Conservation (phyloP, 805 yeast genomes). For the Spencermartinsiella europaea region DNA sequence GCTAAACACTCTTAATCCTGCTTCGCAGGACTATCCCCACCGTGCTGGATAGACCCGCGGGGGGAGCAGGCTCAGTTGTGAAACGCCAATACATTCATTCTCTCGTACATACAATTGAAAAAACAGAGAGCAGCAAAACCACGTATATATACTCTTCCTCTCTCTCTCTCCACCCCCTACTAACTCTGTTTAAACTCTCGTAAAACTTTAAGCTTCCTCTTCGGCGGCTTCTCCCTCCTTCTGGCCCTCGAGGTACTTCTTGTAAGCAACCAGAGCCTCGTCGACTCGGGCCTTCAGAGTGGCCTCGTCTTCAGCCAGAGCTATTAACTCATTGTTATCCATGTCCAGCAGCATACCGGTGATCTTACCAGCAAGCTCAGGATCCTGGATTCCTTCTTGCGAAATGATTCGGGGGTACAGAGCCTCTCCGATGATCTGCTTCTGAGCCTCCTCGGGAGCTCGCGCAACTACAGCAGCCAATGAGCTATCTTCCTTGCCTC, state of each 20-base stretch:
- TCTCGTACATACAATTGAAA: not conserved
- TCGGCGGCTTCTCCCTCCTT: conserved; percentile 29
- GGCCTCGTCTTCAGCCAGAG: conserved; percentile 83
- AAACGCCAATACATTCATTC: not conserved
- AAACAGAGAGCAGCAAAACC: not conserved
- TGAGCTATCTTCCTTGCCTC: conserved; percentile 15
- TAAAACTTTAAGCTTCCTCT: not conserved
- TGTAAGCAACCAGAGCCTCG: conserved; percentile 93
- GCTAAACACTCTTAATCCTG: too few relatives aligned
- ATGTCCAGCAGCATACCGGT: conserved; percentile 97
- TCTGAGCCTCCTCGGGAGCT: conserved; percentile 82
- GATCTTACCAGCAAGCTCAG: conserved; percentile 95
- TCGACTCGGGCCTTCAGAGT: conserved; percentile 85
- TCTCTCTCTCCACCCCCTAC: too few relatives aligned
- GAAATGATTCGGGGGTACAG: conserved; percentile 88
- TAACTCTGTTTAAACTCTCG: too few relatives aligned
- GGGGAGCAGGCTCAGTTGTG: too few relatives aligned
- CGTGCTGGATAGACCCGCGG: too few relatives aligned
- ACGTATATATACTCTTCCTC: too few relatives aligned
- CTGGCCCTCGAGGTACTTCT: conserved; percentile 65
- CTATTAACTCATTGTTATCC: conserved; percentile 85
- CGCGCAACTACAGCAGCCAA: conserved; percentile 64
- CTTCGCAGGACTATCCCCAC: too few relatives aligned
- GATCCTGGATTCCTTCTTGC: conserved; percentile 80
- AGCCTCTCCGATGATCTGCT: conserved; percentile 75